A percentile compares a stretch with the other conserved stretches of the same genome.
Evolutionary conservation across 2,329 filamentous ascomycete genomes (phyloP).

Genomic region (Chaetomiaceae sp.): DNA sequence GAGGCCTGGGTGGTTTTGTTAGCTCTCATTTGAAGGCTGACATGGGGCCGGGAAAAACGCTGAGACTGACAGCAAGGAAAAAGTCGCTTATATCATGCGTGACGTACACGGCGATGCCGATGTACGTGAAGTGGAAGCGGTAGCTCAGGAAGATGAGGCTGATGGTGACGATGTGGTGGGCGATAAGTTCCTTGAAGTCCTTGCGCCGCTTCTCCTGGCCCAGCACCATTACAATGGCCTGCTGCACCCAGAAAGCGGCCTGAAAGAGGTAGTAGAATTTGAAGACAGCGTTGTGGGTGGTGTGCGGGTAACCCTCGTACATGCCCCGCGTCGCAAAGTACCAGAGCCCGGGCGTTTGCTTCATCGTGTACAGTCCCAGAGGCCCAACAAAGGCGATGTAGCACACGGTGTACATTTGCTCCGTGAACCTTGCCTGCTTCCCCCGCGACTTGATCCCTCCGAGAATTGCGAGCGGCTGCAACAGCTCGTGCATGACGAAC

Average conservation of each 20-base stretch:
- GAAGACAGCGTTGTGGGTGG: conserved; percentile 71
- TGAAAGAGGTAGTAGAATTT: conserved; percentile 97
- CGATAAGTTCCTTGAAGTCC: conserved; percentile 89
- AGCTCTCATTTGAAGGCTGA: too few relatives aligned
- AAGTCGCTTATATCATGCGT: conserved; percentile 94
- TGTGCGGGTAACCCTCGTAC: conserved; percentile 85
- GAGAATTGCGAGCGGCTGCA: conserved; percentile 68
- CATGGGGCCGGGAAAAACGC: neutral
- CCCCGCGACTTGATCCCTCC: conserved; percentile 64
- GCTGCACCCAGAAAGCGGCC: conserved; percentile 92
- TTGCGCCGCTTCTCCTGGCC: conserved; percentile 90
- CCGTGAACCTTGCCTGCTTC: conserved; percentile 91
- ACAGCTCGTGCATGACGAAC: conserved; percentile 87
- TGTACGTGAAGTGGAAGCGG: conserved; percentile 96
- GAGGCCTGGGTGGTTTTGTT: conserved; percentile 59
- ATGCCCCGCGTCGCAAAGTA: conserved; percentile 89
- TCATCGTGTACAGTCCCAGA: conserved; percentile 86
- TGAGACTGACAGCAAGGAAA: conserved; percentile 75
- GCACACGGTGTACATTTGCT: conserved; percentile 88
- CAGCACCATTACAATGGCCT: conserved; percentile 82
- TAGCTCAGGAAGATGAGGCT: conserved; percentile 84
- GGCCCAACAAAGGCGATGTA: conserved; percentile 84
- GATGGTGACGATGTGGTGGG: conserved; percentile 86
- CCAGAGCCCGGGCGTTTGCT: conserved; percentile 72
- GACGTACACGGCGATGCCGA: conserved; percentile 90